Percentiles rank a stretch among this genome's conserved stretches.
Evolutionary conservation across 164 flowering plant species (phyloP).

Genomic region (Berberis vulgaris): DNA sequence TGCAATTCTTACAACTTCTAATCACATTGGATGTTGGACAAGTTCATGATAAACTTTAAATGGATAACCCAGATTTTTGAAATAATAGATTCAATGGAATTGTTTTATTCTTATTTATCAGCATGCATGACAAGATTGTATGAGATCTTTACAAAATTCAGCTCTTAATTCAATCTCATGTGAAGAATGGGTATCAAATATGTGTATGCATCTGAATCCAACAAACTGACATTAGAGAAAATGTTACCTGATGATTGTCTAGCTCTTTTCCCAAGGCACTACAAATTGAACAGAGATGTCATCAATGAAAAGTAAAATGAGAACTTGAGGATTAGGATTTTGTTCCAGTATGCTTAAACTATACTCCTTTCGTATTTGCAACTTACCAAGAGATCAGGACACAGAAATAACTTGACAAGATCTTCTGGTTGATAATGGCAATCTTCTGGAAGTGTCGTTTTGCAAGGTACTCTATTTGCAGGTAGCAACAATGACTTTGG

Average conservation of each 20-base stretch:
- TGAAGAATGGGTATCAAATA: no score
- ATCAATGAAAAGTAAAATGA: background rate
- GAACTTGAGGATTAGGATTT: no score
- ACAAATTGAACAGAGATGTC: slow-evolving; percentile 15
- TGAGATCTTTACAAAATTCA: no score
- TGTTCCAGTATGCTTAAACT: no score
- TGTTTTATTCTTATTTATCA: no score
- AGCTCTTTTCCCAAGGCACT: slow-evolving; percentile 77
- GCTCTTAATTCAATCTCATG: no score
- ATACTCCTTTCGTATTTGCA: background rate
- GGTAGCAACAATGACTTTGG: slow-evolving; percentile 65
- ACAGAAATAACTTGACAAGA: slow-evolving; percentile 92
- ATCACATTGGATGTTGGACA: no score
- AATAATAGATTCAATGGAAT: no score
- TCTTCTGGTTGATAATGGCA: slow-evolving; percentile 95
- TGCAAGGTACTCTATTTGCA: slow-evolving; percentile 48
- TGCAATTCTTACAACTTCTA: no score
- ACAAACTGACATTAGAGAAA: background rate
- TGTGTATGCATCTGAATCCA: background rate
- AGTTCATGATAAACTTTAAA: no score
- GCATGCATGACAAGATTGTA: no score
- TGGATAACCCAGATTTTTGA: no score
- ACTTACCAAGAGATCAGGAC: slow-evolving; percentile 69
- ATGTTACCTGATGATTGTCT: slow-evolving; percentile 42
- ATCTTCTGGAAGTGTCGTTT: slow-evolving; percentile 83